Percentiles rank a stretch among this genome's conserved stretches.
Conservation (phyloP, 164 flowering plant genomes). For the Kalanchoe fedtschenkoi region DNA sequence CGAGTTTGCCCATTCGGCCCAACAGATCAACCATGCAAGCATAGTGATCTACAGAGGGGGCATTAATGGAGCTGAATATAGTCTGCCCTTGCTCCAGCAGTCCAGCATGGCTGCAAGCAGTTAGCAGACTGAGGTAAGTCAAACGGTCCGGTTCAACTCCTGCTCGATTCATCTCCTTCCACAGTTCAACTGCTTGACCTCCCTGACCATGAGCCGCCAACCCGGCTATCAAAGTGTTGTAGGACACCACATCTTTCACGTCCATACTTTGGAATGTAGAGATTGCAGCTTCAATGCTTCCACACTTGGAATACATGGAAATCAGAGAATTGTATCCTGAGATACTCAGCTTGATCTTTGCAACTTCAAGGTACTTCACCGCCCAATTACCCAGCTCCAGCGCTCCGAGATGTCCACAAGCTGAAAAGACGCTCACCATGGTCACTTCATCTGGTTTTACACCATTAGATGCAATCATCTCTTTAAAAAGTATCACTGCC, state of each 20-base stretch:
- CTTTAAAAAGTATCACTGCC: slow-evolving; percentile 54
- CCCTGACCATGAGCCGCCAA: slow-evolving; percentile 63
- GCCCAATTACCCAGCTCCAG: slow-evolving; percentile 47
- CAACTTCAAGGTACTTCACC: slow-evolving; percentile 17
- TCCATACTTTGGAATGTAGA: slow-evolving; percentile 37
- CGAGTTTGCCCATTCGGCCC: slow-evolving; percentile 51
- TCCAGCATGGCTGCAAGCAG: slow-evolving; percentile 81
- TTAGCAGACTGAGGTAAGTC: slow-evolving; percentile 48
- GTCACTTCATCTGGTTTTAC: slow-evolving; percentile 62
- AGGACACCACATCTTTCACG: slow-evolving; percentile 49
- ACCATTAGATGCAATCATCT: slow-evolving; percentile 23
- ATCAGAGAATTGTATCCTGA: slow-evolving; percentile 56
- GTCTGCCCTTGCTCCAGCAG: slow-evolving; percentile 41
- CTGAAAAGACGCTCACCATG: slow-evolving; percentile 58
- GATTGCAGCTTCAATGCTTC: slow-evolving; percentile 48
- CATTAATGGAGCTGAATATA: slow-evolving; percentile 37
- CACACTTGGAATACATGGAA: slow-evolving; percentile 74
- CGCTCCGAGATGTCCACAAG: slow-evolving; percentile 74
- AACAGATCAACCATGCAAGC: slow-evolving; percentile 70
- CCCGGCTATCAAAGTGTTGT: slow-evolving; percentile 58
- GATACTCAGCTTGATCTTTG: slow-evolving; percentile 28
- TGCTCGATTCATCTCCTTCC: slow-evolving; percentile 36
- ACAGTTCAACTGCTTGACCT: slow-evolving; percentile 26
- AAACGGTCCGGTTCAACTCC: slow-evolving; percentile 50
- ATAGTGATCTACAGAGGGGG: slow-evolving; percentile 59